Base-by-base conservation (phyloP, 2,329 filamentous ascomycete genomes). In the Tolypocladium sp. region DNA sequence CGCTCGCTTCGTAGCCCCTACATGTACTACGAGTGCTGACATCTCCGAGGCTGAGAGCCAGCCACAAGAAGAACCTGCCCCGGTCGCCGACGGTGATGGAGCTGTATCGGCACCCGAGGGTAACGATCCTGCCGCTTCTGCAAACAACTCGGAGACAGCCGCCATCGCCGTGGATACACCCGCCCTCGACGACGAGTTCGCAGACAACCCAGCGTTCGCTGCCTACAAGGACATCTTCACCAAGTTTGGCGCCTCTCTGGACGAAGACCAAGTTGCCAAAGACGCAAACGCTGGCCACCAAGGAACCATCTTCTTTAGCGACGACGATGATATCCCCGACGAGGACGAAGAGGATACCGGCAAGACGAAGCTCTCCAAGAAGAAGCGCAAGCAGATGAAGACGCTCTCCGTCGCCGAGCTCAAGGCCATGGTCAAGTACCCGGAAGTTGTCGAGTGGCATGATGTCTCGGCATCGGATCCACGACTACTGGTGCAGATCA, bases 391-490 rank as follows among this genome's bases (percentile, higher is more conserved):
- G 77, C 86, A 89, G 75, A 81, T 92, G 70, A 95, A 89, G 76
- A 96, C 95, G 74, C 80, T 97, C 38, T 96, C 93, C 8, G 91
- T 99, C 61, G 94, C 94, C 55, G 92, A 97, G 74, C 83, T 99
- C 63, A 99, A 99, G 76, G 91, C 93, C 7, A 77, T 96, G 58
- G 94, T 97, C 61, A 84, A 82, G 67, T 93, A 92, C 66, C 94
- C 94, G 2, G 94, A 99, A 73, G 85, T 96, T 12, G 93, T 99
- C 7, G 94, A 99, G 69, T 97, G 94, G 94, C 94, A 95, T 58
- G 94, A 99, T 71, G 90, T 91, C 15, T 95, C 91, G 20, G 92
- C 94, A 0, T 86, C 90, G 33, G 92, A 99, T 71, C 94, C 94
- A 17, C 85, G 88, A 59, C 79, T 97, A 51, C 83, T 99, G 13